Conservation (phyloP, 1,284 basidiomycete genomes). For the Boletus semigastroideus region DNA sequence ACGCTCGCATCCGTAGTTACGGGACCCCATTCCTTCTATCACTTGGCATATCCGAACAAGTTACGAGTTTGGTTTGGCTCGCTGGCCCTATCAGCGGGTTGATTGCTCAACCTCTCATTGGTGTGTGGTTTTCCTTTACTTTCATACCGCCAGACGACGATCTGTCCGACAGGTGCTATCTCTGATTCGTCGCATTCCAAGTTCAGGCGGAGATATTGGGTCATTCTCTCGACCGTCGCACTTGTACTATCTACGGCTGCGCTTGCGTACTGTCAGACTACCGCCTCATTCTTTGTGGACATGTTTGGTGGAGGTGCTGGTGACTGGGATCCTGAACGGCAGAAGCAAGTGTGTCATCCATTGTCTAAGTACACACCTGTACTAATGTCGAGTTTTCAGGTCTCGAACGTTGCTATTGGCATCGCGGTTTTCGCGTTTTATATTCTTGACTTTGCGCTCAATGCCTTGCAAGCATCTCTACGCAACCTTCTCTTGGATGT, state of each 20-base stretch:
- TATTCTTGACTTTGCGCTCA: constrained; percentile 91
- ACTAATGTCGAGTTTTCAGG: constrained; percentile 42
- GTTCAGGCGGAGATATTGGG: constrained; percentile 90
- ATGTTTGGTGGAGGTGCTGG: constrained; percentile 75
- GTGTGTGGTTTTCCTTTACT: constrained; percentile 39
- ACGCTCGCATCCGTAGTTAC: constrained; percentile 54
- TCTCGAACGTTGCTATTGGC: constrained; percentile 69
- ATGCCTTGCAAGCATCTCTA: constrained; percentile 90
- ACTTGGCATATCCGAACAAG: constrained; percentile 87
- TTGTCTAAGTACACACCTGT: not conserved
- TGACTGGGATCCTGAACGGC: constrained; percentile 86
- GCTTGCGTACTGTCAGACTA: constrained; percentile 82
- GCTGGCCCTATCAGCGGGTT: constrained; percentile 94
- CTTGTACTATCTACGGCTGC: constrained; percentile 70
- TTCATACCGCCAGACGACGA: constrained; percentile 25
- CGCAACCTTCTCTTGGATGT: constrained; percentile 91
- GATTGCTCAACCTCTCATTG: constrained; percentile 93
- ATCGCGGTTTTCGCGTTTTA: constrained; percentile 94
- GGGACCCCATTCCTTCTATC: constrained; percentile 91
- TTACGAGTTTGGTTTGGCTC: constrained; percentile 95
- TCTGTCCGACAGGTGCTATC: constrained; percentile 66
- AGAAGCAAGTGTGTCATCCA: constrained; percentile 48
- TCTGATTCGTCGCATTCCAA: constrained; percentile 90
- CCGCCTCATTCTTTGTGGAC: constrained; percentile 79
- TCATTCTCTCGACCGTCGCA: constrained; percentile 77